Base-by-base conservation (phyloP, 106 monocot genomes). In the Vanilla planifolia region DNA sequence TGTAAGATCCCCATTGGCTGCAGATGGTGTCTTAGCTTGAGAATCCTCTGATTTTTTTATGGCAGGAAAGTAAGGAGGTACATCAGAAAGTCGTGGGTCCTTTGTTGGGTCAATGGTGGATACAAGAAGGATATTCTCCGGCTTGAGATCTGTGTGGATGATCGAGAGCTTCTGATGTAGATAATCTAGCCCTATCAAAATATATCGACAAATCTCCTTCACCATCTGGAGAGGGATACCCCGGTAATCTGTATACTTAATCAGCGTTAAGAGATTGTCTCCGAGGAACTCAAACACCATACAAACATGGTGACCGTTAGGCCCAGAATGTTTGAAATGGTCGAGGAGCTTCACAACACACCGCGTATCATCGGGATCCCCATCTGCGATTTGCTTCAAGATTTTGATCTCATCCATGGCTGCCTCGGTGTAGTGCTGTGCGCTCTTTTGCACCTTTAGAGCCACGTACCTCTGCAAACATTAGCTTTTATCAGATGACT, bases 401-500 rank as follows among this genome's bases (percentile, higher is more conserved):
- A 98, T 98, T 37, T 92, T 92, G 67, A 98, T 92, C 77, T 98
- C 98, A 55, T 98, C 98, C 98, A 98, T 88, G 11, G 98, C 98
- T 27, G 92, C 98, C 70, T 98, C 98, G 3, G 98, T 92, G 65
- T 98, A 98, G 67, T 92, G 91, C 43, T 92, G 98, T 6, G 98
- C 98, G 60, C 98, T 98, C 80, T 98, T 98, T 73, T 98, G 98
- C 77, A 98, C 98, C 73, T 98, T 98, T 34, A 98, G 72, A 1
- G 98, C 98, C 19, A 98, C 98, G 65, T 85, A 98, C 14, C 84
- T 64, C 98, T 98, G 82, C 58, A 82, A 66, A 17, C 43, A n/a
- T 7, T 42, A 53, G 11, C n/a, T 35, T 63, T 59, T 8, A 55
- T 60, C 8, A 73, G 47, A 66, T 45, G 9, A 6, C 10, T 8